Base-by-base conservation (phyloP, 2,329 filamentous ascomycete species). In the Claviceps quebecensis region DNA sequence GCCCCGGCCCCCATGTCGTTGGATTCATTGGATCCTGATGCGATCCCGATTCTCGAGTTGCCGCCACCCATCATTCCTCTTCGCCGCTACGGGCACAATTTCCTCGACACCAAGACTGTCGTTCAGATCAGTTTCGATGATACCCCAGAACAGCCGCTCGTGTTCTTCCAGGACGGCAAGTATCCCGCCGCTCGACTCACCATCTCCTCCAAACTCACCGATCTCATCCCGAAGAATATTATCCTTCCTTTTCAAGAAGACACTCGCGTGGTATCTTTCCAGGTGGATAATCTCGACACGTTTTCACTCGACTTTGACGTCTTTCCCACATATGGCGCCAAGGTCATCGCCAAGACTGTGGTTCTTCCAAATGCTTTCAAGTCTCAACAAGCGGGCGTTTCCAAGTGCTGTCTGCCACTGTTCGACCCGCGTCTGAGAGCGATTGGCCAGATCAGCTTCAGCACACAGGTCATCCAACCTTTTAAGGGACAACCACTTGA, bases 221-320 rank as follows among this genome's bases (percentile, higher is more conserved):
- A 97, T 65, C 77, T 98, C 45, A 96, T 98, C 56, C 93, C 93
- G 19, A 88, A 95, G 64, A 98, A 96, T 62, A 84, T 98, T 54
- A 85, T 96, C 62, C 76, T 98, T 4, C 93, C 93, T 0, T 90
- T 98, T 56, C 91, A 96, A 66, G 93, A 98, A 71, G 93, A 97
- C 65, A 91, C 88, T 56, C 86, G 89, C 54, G 81, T 90, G 49
- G 85, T 96, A 57, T 95, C 89, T 7, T 97, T 98, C 72, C 93
- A 98, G 63, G 85, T 97, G 50, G 93, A 98, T 67, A 93, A 87
- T 56, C 73, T 97, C 51, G 87, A 95, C 53, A 85, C 86, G 0
- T 98, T 98, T 67, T 84, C 88, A 16, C 84, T 98, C 56, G 93
- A 98, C 66, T 95, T 98, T 58, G 93, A 98, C 62, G 89, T 98